These are phyloP conservation scores for Venturia oleaginea DNA, from an alignment of 2,329 filamentous ascomycete genomes.

Conservation along the genomic window DNA sequence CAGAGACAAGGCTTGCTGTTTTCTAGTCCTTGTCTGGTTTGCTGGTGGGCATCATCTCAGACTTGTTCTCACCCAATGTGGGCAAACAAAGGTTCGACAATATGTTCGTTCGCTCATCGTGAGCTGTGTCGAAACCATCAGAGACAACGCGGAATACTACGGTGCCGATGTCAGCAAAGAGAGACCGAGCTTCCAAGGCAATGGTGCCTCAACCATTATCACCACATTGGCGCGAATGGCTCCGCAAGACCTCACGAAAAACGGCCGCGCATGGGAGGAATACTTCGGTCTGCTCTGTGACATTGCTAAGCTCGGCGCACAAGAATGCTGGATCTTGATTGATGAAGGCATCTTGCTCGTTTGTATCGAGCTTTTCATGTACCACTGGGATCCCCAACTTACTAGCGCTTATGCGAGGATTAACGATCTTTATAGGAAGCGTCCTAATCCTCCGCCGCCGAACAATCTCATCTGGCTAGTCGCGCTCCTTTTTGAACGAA, in stretches of 20 bases:
- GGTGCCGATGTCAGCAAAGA: conserved; percentile 10
- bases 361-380: conserved; percentile 11
- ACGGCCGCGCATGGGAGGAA: conserved; percentile 14
- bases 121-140: background rate
- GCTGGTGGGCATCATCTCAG: background rate
- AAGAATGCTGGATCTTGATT: conserved; percentile 11
- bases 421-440: conserved; percentile 5
- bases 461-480: conserved; percentile 10
- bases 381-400: background rate
- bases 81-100: conserved; percentile 11
- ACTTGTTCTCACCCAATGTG: conserved; percentile 3
- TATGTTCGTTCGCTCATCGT: conserved; percentile 7
- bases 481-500: background rate
- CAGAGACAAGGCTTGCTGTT: conserved; percentile 1
- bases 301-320: conserved; percentile 9
- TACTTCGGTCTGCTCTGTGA: conserved; percentile 13
- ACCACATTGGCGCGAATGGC: conserved; percentile 4
- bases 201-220: conserved; percentile 2
- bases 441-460: background rate
- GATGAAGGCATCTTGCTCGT: conserved; percentile 5
- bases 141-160: background rate
- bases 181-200: background rate
- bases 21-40: conserved; percentile 2
- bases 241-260: conserved; percentile 8
- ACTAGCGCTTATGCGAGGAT: background rate